Conservation (phyloP, 306 rosid species). For the Cyamopsis tetragonoloba region DNA sequence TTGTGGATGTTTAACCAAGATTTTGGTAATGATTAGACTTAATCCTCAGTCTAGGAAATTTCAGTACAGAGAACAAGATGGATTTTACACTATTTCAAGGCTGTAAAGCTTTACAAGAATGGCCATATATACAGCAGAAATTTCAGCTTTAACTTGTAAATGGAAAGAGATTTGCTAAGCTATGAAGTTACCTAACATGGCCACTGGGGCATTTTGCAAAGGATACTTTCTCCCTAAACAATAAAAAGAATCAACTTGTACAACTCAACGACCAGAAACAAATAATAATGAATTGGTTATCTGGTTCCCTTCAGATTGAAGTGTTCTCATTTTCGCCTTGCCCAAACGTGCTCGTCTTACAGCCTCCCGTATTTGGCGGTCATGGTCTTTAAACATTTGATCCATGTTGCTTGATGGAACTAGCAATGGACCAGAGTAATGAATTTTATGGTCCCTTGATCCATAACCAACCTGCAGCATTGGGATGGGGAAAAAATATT, state of each 20-base stretch:
- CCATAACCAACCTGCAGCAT: slow-evolving; percentile 76
- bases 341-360: slow-evolving; percentile 83
- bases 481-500: not conserved
- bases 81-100: too few relatives aligned
- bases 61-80: too few relatives aligned
- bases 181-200: slow-evolving; percentile 48
- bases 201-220: slow-evolving; percentile 37
- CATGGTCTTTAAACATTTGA: slow-evolving; percentile 94
- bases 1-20: too few relatives aligned
- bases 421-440: slow-evolving; percentile 91
- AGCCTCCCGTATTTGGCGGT: slow-evolving; percentile 94
- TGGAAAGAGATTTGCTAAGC: slow-evolving; percentile 38
- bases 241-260: slow-evolving; percentile 19
- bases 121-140: slow-evolving; percentile 46
- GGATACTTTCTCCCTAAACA: slow-evolving; percentile 40
- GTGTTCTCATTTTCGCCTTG: slow-evolving; percentile 79
- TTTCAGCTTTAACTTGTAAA: slow-evolving; percentile 32
- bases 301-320: slow-evolving; percentile 77
- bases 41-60: not conserved
- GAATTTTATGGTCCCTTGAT: slow-evolving; percentile 88
- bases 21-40: not conserved
- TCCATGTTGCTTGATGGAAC: slow-evolving; percentile 92
- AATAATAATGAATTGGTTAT: slow-evolving; percentile 73
- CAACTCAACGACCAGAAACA: slow-evolving; percentile 79
- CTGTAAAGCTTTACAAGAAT: slow-evolving; percentile 57